These are phyloP conservation scores for Penicillium salamii DNA, from an alignment of 495 filamentous ascomycete genomes.

Conservation along the genomic window DNA sequence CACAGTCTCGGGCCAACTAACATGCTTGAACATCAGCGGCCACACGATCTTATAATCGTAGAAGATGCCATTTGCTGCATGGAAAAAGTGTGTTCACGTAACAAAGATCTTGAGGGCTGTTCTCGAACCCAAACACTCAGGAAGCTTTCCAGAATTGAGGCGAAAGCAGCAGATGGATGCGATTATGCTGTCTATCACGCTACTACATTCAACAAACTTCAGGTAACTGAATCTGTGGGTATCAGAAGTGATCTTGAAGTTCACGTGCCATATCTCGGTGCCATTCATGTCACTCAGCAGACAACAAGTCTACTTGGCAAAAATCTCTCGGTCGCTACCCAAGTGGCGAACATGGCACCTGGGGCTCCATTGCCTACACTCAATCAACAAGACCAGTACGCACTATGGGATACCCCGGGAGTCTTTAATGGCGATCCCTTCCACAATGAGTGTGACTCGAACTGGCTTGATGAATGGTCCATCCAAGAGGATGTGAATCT, in stretches of 20 bases:
- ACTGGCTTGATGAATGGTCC: conserved; percentile 1
- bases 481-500: not conserved
- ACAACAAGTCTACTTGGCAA: not conserved
- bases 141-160: conserved; percentile 8
- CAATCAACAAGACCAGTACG: too few species aligned
- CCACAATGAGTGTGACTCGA: not conserved
- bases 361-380: too few species aligned
- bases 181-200: not conserved
- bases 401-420: too few species aligned
- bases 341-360: not conserved
- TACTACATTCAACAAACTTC: not conserved
- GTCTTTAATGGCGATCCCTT: too few species aligned
- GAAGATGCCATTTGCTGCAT: conserved; percentile 33
- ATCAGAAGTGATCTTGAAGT: conserved; percentile 10
- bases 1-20: conserved; percentile 21
- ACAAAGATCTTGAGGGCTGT: conserved; percentile 24
- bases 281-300: conserved; percentile 27
- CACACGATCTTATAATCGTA: conserved; percentile 23
- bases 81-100: conserved; percentile 29
- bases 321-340: not conserved
- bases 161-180: conserved; percentile 12
- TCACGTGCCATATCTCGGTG: conserved; percentile 38
- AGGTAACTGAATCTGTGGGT: conserved; percentile 3
- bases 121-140: not conserved
- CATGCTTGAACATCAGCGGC: conserved; percentile 32